Conservation (phyloP, 371 early-diverging fungal species). For the Syncephalastrum racemosum region DNA sequence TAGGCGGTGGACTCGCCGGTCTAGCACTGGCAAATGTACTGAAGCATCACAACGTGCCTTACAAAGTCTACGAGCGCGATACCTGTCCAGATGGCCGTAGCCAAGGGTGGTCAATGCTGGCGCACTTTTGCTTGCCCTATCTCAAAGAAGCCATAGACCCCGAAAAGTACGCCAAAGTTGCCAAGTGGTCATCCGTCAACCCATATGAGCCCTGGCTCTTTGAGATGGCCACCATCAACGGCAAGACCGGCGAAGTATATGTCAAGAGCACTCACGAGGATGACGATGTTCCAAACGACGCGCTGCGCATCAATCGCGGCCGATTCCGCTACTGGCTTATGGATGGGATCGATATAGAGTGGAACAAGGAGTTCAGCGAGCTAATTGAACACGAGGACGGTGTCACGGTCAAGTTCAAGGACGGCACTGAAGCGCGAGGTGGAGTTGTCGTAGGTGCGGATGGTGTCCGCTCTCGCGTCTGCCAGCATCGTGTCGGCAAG, state of each 20-base stretch:
- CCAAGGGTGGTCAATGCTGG: conserved; percentile 24
- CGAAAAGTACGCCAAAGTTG: conserved; percentile 5
- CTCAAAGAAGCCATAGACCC: conserved; percentile 6
- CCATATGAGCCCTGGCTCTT: conserved; percentile 1
- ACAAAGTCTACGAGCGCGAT: conserved; percentile 28
- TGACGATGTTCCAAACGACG: background rate
- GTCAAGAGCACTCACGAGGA: background rate
- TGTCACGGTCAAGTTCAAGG: conserved; percentile 26
- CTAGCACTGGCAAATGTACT: conserved; percentile 24
- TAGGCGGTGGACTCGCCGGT: conserved; percentile 34
- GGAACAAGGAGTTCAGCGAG: conserved; percentile 17
- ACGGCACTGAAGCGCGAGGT: conserved; percentile 18
- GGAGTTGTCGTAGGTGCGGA: conserved; percentile 20
- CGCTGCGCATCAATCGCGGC: conserved; percentile 18
- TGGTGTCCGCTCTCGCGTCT: conserved; percentile 18
- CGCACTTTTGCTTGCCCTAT: conserved; percentile 15
- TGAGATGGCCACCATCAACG: conserved; percentile 12
- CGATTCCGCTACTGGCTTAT: conserved; percentile 20
- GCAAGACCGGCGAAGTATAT: conserved; percentile 1
- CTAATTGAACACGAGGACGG: conserved; percentile 5
- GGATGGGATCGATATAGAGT: conserved; percentile 13
- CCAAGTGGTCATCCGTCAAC: conserved; percentile 10
- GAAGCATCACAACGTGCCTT: conserved; percentile 17
- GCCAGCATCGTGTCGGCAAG: conserved; percentile 11
- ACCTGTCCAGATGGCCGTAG: conserved; percentile 6